Evolutionary conservation across 352 stramenopile species (phyloP).

Genomic region (Aphanomyces astaci): DNA sequence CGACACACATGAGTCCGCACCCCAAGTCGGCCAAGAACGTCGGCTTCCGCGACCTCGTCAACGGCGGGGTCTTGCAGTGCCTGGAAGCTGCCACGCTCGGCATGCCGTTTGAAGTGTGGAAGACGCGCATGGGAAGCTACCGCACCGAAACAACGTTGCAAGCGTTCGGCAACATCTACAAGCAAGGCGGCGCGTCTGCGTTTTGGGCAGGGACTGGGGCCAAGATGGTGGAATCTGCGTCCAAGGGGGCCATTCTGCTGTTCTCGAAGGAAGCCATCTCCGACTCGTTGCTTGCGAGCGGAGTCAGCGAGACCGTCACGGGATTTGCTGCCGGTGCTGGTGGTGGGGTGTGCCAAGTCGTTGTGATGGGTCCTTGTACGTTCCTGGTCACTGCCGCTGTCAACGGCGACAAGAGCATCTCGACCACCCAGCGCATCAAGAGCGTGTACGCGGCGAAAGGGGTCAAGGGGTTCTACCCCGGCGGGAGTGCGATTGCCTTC

Average conservation of each 20-base stretch:
- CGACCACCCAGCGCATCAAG: slow-evolving; percentile 68
- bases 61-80: slow-evolving; percentile 79
- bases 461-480: slow-evolving; percentile 87
- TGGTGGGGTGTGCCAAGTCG: slow-evolving; percentile 80
- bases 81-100: slow-evolving; percentile 82
- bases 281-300: slow-evolving; percentile 64
- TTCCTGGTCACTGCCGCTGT: slow-evolving; percentile 87
- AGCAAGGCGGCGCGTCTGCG: slow-evolving; percentile 62
- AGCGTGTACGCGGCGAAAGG: slow-evolving; percentile 81
- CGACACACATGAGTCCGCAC: slow-evolving; percentile 41
- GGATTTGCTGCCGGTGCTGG: slow-evolving; percentile 77
- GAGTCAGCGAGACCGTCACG: slow-evolving; percentile 52
- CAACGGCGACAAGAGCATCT: slow-evolving; percentile 84
- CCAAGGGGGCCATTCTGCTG: slow-evolving; percentile 85
- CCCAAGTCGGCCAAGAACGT: slow-evolving; percentile 72
- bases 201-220: slow-evolving; percentile 85
- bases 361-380: slow-evolving; percentile 86
- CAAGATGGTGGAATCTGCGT: slow-evolving; percentile 88
- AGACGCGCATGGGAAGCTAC: slow-evolving; percentile 88
- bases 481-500: slow-evolving; percentile 85
- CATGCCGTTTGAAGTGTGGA: slow-evolving; percentile 91
- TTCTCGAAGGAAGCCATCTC: slow-evolving; percentile 85
- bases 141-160: slow-evolving; percentile 68
- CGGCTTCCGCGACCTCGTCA: slow-evolving; percentile 62
- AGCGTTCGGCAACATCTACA: slow-evolving; percentile 85